phyloP scores from a whole-genome alignment of 1,139 yeast genomes.

The Arxiozyma slooffiae region DNA sequence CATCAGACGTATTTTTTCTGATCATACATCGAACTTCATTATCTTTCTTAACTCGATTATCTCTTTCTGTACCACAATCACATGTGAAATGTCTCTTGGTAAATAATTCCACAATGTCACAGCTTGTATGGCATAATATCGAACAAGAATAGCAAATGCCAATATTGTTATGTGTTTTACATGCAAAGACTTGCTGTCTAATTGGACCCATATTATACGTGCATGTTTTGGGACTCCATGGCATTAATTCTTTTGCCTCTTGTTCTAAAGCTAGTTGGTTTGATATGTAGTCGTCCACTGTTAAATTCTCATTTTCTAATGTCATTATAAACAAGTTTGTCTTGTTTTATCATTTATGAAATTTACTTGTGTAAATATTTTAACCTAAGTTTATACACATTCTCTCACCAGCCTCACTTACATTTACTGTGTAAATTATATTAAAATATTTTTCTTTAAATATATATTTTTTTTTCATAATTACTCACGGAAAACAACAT shows the following conservation, averaged over 20 bases:
- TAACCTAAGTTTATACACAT: not conserved
- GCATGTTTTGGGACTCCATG: constrained; percentile 79
- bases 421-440: not conserved
- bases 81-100: constrained; percentile 73
- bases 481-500: no score
- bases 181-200: constrained; percentile 78
- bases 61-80: constrained; percentile 85
- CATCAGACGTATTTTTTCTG: constrained; percentile 43
- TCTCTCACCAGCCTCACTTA: not conserved
- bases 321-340: not conserved
- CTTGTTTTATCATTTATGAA: no score
- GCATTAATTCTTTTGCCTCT: constrained; percentile 75
- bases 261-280: constrained; percentile 35
- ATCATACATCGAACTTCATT: constrained; percentile 44
- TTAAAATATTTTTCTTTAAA: no score
- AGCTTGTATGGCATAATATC: constrained; percentile 83
- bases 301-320: constrained; percentile 8
- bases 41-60: constrained; percentile 19
- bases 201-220: constrained; percentile 61
- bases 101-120: constrained; percentile 77
- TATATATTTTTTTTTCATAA: no score
- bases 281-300: constrained; percentile 24
- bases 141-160: constrained; percentile 95
- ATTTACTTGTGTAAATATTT: no score
- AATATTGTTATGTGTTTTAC: constrained; percentile 60